These are phyloP conservation scores for Diospyros kaki DNA, from an alignment of 148 eudicot genomes.

Conservation along the genomic window DNA sequence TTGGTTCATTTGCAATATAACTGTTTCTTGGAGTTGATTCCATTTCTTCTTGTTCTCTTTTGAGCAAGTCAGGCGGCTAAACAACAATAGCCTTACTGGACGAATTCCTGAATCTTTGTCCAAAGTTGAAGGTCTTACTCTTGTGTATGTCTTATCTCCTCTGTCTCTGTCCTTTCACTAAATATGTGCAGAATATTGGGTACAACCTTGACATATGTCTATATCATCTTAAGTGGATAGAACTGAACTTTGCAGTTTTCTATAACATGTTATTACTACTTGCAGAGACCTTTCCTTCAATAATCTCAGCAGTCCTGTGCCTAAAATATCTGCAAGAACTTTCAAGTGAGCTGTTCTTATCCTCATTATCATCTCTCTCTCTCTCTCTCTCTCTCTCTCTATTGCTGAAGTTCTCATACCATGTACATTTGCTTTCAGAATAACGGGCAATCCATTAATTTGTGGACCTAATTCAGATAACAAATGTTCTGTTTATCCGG, in stretches of 20 bases:
- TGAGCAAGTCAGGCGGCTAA: slow-evolving; percentile 68
- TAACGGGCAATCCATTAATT: slow-evolving; percentile 70
- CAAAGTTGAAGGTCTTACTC: slow-evolving; percentile 55
- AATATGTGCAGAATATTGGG: not conserved
- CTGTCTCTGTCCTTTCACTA: not conserved
- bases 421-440: slow-evolving; percentile 38
- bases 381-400: not conserved
- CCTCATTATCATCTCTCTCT: not conserved
- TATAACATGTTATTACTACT: slow-evolving; percentile 1
- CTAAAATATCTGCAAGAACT: slow-evolving; percentile 68
- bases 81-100: slow-evolving; percentile 88
- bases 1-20: not conserved
- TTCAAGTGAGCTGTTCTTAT: slow-evolving; percentile 48
- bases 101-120: slow-evolving; percentile 57
- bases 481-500: slow-evolving; percentile 67
- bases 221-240: not conserved
- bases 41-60: slow-evolving; percentile 1
- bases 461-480: slow-evolving; percentile 45
- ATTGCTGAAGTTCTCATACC: slow-evolving; percentile 6
- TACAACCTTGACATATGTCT: not conserved
- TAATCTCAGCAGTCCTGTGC: slow-evolving; percentile 78
- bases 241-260: not conserved
- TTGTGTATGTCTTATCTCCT: slow-evolving; percentile 56
- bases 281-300: slow-evolving; percentile 84
- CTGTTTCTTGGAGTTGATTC: slow-evolving; percentile 4